Base-by-base conservation (phyloP, 805 yeast species). In the Yamadazyma laniorum region DNA sequence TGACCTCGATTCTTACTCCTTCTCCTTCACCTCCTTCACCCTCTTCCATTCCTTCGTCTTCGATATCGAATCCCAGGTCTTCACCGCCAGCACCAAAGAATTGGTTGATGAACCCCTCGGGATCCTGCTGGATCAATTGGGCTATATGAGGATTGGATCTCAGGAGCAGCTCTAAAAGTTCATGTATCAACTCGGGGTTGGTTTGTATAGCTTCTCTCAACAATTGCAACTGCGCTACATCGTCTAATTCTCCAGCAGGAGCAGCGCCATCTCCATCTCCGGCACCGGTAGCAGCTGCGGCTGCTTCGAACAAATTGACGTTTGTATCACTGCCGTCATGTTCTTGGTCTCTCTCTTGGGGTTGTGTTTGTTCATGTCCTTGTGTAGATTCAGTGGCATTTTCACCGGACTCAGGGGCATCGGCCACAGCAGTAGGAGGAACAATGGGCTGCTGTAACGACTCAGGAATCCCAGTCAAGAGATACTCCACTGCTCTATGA, bases 401-500 rank as follows among this genome's bases (percentile, higher is more conserved):
- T 11, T 13, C 30, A 6, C 43, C 43, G 16, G 49, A 45, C 11
- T 59, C 55, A 18, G 51, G 40, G 6, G 26, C 27, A 6, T 18
- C 17, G n/a, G 38, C 34, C n/a, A 26, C 28, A 3, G 35, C 21
- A 3, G 54, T 46, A 8, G 54, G 51, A 18, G 57, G 58, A 13
- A 62, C 65, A 21, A 21, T 9, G 9, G 23, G 23, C 13, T 56
- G 65, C 45, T 62, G 74, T 45, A 76, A 60, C 21, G 67, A 59
- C 52, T 82, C 91, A 16, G 96, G 96, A 30, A 91, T 77, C 3
- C 97, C 98, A 32, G 90, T 87, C 48, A 93, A 68, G 35, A 93
- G 71, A 59, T 91, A 90, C 59, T 93, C 99, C 11, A 93, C 98
- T 0, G 99, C 99, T 53, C 99, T 80, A 59, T 91, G 98, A 15